A percentile compares a stretch with the other conserved stretches of the same genome.
These are phyloP conservation scores for Aspergillus ustus DNA, from an alignment of 2,329 filamentous ascomycete species.

Conservation along the genomic window DNA sequence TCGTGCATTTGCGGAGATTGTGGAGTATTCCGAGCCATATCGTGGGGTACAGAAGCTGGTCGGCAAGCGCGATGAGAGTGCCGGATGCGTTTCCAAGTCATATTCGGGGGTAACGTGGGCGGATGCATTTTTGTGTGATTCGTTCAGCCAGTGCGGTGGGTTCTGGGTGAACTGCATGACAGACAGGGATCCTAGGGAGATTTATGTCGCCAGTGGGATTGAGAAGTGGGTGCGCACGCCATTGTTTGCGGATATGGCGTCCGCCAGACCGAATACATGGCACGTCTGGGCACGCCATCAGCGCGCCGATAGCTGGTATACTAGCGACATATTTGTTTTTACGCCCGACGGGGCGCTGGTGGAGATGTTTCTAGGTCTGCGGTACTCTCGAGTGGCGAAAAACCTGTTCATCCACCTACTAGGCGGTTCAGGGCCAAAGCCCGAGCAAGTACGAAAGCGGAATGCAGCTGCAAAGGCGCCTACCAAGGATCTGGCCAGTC, in stretches of 20 bases:
- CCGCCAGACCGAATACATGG: constrained; percentile 25
- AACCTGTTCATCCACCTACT: constrained; percentile 22
- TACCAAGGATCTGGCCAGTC: constrained; percentile 1
- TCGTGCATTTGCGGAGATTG: constrained; percentile 24
- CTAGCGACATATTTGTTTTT: constrained; percentile 42
- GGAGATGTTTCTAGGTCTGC: constrained; percentile 39
- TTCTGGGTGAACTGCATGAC: constrained; percentile 46
- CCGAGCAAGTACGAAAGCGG: neutral
- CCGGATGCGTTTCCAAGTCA: constrained; percentile 27
- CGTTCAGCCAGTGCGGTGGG: constrained; percentile 42
- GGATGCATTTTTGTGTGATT: constrained; percentile 33
- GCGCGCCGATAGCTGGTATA: constrained; percentile 25
- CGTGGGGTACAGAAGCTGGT: constrained; percentile 27
- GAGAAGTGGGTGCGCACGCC: constrained; percentile 37
- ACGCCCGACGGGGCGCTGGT: constrained; percentile 30
- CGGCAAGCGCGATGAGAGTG: constrained; percentile 27
- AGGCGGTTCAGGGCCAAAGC: neutral
- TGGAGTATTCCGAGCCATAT: constrained; percentile 24
- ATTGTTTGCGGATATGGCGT: constrained; percentile 12
- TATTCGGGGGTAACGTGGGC: constrained; percentile 30
- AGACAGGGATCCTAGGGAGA: constrained; percentile 26
- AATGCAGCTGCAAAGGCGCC: neutral
- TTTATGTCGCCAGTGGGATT: constrained; percentile 39
- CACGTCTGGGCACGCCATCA: constrained; percentile 36
- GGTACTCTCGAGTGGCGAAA: constrained; percentile 32